A percentile compares a stretch with the other conserved stretches of the same genome.
Conservation (phyloP, 768 basidiomycete genomes). For the Zangia roseola region DNA sequence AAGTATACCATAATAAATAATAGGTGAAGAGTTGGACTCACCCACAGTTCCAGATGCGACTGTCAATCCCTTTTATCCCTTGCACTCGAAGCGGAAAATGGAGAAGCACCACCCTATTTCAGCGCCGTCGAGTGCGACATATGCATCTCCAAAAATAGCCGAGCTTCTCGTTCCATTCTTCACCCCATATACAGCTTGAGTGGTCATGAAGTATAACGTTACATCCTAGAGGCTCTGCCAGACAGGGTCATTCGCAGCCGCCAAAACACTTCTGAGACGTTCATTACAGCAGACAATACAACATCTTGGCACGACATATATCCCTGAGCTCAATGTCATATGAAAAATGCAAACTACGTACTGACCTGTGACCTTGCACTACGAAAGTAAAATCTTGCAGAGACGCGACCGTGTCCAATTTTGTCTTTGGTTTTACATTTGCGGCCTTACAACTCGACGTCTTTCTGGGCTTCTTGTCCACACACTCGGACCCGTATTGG, state of each 20-base stretch:
- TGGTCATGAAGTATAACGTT: too few relatives aligned
- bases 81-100: not conserved
- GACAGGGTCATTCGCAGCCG: not conserved
- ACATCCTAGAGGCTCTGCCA: too few relatives aligned
- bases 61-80: constrained; percentile 1
- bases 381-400: not conserved
- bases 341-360: not conserved
- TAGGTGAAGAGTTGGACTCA: constrained; percentile 8
- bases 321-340: not conserved
- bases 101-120: constrained; percentile 4
- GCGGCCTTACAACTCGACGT: not conserved
- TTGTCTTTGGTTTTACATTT: not conserved
- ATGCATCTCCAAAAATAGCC: constrained; percentile 1
- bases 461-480: too few relatives aligned
- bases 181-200: not conserved
- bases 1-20: not conserved
- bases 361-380: not conserved
- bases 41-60: not conserved
- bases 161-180: constrained; percentile 1
- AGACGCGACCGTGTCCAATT: not conserved
- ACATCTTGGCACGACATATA: not conserved
- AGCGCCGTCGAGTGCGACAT: not conserved
- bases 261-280: not conserved
- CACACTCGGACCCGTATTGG: too few relatives aligned
- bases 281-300: not conserved